Evolutionary conservation across 176 grass and related monocot species (phyloP), one percentile per base, ranked within the genome.

Genomic region (Puccinellia tenuiflora): DNA sequence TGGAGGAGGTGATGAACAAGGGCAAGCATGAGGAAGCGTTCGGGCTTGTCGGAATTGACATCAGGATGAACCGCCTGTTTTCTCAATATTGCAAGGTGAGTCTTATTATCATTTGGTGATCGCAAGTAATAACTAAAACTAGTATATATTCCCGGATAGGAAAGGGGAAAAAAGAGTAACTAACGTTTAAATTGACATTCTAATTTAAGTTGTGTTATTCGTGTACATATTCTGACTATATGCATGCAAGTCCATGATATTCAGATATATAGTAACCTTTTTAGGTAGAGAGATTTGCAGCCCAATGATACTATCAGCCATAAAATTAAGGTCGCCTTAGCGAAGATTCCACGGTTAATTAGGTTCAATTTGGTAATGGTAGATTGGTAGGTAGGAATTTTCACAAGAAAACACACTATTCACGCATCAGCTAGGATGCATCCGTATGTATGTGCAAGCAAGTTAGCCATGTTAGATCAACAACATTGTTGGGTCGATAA

Each of bases 21-120:
- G 79, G 81, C 75, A 54, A 79, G 48, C 54, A 57, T 52, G 74
- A 78, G 39, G 75, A 68, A 34, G 66, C 54, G 14, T 75, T 84
- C 18, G 75, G 81, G 22, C 81, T 88, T 63, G 65, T 78, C 24
- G 34, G 24, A 13, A 47, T 13, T 38, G 54, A 22, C 74, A 43
- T 65, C 67, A 68, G 6, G 48, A 56, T 75, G 75, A 45, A 79
- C 54, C 33, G 46, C 21, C 7, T 81, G 7, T 24, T 79, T 50
- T 85, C 87, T 52, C 22, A 5, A 31, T 76, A 39, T 30, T 89
- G 75, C 86, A 79, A 79, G 86, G 86, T 88, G 18, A 79, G 81
- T 22, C 48, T 70, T 21, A 28, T 24, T 66, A 3, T 55, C 25
- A 26, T 68, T 53, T 3, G 34, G 20, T 64, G 11, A 14, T 52